Evolutionary conservation across 495 filamentous ascomycete species (phyloP), one percentile per base, ranked within the genome.

Genomic region (Xylaria bambusicola): DNA sequence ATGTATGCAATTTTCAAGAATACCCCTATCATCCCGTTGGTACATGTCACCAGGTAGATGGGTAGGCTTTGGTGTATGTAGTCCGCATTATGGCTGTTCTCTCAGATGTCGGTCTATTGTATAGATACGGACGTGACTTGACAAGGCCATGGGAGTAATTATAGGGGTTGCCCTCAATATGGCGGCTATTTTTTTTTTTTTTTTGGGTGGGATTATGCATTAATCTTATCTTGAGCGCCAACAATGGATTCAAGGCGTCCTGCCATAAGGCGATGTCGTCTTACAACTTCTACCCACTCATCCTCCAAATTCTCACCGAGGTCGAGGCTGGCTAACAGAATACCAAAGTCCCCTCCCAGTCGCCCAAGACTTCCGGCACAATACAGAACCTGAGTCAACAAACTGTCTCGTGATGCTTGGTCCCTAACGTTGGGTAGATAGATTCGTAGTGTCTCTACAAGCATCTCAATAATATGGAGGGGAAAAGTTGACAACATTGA

Each of bases 381-480:
- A 75, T 98, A 99, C 18, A 98, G 79, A 2, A 98, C 89, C 69
- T 99, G 95, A 0, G 93, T 99, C 2, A 98, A 75, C 55, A 99
- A 75, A 66, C 90, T 94, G 62, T 99, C 95, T 42, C 82, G 80
- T 0, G 88, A 87, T 40, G 84, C 82, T 41, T 86, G 86, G 66
- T 98, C 93, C 62, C 82, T 81, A 15, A 99, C 85, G 56, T 89
- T 93, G 0, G 91, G 89, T 5, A 98, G 78, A 74, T 98, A 98
- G 17, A 73, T 72, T 56, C 85, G 80, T 41, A 99, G 78, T 0
- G 91, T 95, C 45, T 88, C 85, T 21, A 87, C 85, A 48, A 99
- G 77, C 66, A 97, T 82, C 21, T 88, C 81, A 29, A 96, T 85
- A n/a, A 98, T 76, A 67, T 96, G 86, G 52, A 93, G 79, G 1